phyloP scores from a whole-genome alignment of 805 yeast species.

The Candida dajiaensis region DNA sequence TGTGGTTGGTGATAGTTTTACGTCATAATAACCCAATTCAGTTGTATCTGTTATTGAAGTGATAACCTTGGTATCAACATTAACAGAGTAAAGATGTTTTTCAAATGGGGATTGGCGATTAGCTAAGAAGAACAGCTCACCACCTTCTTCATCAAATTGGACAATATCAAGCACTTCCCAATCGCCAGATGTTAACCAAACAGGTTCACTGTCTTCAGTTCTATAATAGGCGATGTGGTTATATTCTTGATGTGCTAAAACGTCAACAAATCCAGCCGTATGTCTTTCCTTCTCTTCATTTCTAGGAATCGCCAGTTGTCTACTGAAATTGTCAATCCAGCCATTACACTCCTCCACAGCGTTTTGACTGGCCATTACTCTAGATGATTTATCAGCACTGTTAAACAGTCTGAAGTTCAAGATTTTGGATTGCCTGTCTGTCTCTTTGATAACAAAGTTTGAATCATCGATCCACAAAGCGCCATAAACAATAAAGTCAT shows the following conservation, averaged over 20 bases:
- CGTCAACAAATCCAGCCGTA: slow-evolving; percentile 56
- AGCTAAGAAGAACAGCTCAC: slow-evolving; percentile 49
- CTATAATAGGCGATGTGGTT: slow-evolving; percentile 61
- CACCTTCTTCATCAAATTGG: slow-evolving; percentile 40
- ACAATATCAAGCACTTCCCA: slow-evolving; percentile 47
- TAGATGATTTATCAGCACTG: slow-evolving; percentile 24
- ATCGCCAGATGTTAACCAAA: slow-evolving; percentile 37
- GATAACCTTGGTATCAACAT: slow-evolving; percentile 26
- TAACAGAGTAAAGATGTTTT: slow-evolving; percentile 52
- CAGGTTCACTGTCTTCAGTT: slow-evolving; percentile 34
- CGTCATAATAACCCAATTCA: slow-evolving; percentile 40
- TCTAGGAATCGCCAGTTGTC: slow-evolving; percentile 33
- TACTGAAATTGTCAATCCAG: slow-evolving; percentile 53
- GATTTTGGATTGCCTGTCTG: slow-evolving; percentile 56
- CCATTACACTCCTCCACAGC: slow-evolving; percentile 39
- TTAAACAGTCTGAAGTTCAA: slow-evolving; percentile 45
- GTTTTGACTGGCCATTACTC: slow-evolving; percentile 37
- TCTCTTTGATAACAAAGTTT: slow-evolving; percentile 48
- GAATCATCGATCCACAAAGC: slow-evolving; percentile 51
- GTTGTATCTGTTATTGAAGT: slow-evolving; percentile 27
- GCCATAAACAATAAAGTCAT: slow-evolving; percentile 54
- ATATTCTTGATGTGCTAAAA: slow-evolving; percentile 46
- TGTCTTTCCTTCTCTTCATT: slow-evolving; percentile 24
- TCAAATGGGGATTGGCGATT: slow-evolving; percentile 46
- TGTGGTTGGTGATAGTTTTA: slow-evolving; percentile 51